Percentiles rank a stretch among this genome's conserved stretches.
Evolutionary conservation across 345 rosid genomes (phyloP).

Genomic region (Gossypium turneri): DNA sequence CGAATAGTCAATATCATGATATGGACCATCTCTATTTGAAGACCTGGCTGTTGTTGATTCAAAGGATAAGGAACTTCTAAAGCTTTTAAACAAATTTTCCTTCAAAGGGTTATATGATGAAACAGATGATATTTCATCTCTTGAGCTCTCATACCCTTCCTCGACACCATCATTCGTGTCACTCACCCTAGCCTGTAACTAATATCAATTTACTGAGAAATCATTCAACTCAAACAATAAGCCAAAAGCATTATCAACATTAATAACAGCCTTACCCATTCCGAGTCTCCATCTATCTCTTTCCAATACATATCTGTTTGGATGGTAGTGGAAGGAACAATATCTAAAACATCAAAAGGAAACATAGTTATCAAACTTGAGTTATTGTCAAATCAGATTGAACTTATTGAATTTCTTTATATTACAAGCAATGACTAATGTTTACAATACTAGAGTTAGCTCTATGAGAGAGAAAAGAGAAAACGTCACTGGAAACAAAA

Average conservation of each 20-base stretch:
- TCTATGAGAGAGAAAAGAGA: not conserved
- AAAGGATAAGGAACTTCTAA: constrained; percentile 78
- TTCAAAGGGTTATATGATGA: constrained; percentile 67
- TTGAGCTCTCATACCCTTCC: constrained; percentile 88
- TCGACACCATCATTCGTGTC: constrained; percentile 62
- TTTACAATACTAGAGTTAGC: not conserved
- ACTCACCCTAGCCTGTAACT: constrained; percentile 67
- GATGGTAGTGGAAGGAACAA: constrained; percentile 67
- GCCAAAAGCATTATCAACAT: constrained; percentile 17
- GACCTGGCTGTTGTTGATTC: constrained; percentile 65
- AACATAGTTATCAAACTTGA: constrained; percentile 7
- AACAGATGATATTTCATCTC: constrained; percentile 85
- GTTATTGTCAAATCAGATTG: not conserved
- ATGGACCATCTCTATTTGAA: constrained; percentile 50
- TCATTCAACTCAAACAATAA: constrained; percentile 6
- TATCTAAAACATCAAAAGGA: constrained; percentile 44
- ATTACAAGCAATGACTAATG: not conserved
- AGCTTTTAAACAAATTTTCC: constrained; percentile 55
- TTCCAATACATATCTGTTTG: constrained; percentile 80
- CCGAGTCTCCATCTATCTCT: constrained; percentile 93
- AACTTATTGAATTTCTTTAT: not conserved
- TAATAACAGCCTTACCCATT: constrained; percentile 64
- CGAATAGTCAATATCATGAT: constrained; percentile 44
- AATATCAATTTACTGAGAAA: constrained; percentile 6
- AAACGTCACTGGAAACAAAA: not conserved